Conservation (phyloP, 257 asterid species). For the Mitragyna speciosa region DNA sequence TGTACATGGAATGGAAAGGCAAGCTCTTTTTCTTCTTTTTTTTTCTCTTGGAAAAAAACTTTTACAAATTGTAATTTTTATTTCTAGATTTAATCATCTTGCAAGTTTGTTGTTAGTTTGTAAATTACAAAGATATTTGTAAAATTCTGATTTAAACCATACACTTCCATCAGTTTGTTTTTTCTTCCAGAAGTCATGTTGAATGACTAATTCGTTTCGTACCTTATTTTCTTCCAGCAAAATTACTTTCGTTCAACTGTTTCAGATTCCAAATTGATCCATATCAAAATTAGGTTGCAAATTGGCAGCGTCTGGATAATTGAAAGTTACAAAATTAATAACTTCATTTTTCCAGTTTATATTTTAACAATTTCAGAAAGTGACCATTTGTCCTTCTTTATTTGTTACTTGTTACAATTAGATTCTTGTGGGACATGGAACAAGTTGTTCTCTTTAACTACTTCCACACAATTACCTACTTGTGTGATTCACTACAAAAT, state of each 20-base stretch:
- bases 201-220: background rate
- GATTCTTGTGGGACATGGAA: background rate
- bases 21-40: background rate
- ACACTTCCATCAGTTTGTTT: background rate
- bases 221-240: background rate
- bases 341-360: too few species aligned
- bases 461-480: background rate
- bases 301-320: constrained; percentile 1
- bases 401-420: background rate
- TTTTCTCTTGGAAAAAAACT: too few species aligned
- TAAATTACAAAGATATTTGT: background rate
- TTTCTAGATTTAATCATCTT: background rate
- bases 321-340: background rate
- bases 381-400: constrained; percentile 1
- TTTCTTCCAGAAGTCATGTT: background rate
- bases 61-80: background rate
- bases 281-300: background rate
- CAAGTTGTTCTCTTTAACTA: background rate
- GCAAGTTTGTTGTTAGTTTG: background rate
- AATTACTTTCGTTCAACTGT: background rate
- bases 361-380: background rate
- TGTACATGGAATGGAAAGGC: background rate
- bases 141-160: background rate
- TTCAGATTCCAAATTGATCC: background rate
- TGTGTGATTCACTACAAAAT: background rate